Base-by-base conservation (phyloP, 164 flowering plant species). In the Stephania japonica region DNA sequence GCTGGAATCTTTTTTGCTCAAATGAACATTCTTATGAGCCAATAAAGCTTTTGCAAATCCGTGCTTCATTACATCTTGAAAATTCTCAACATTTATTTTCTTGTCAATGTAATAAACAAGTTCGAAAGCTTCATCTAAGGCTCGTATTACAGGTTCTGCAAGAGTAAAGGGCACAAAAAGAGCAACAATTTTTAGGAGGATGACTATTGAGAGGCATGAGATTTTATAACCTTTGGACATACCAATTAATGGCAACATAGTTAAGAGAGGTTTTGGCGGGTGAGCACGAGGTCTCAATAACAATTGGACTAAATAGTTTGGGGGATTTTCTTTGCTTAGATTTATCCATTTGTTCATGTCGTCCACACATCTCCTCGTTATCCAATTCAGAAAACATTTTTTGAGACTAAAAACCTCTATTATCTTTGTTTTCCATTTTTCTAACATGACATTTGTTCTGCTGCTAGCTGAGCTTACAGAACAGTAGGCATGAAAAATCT, bases 331-430 rank as follows among this genome's bases (percentile, higher is more conserved):
- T 7, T 27, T 32, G 38, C 38, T 73, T 23, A n/a, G n/a, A n/a
- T 9, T 26, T 27, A 66, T 73, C 75, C 70, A 73, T 67, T 19
- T 66, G 3, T 50, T 38, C 70, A 73, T n/a, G 11, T 73, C 75
- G 3, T 50, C 21, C 50, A 66, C 24, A n/a, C 70, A 42, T 7
- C 27, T 67, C 50, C 41, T 42, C 14, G 23, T 16, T 24, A 25
- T 63, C 74, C 74, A 72, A 18, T 62, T 42, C n/a, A 43, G 7
- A 7, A 41, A 8, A 1, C 56, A 10, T 49, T 16, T 16, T 16
- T 1, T 1, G 6, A 1, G 56, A 49, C 12, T 10, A 1, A 47
- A 47, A 64, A 14, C 38, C 19, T 64, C 68, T 65, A 6, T 10
- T 13, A 41, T 25, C 8, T 64, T 69, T 64, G 24, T 24, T 12